These are phyloP conservation scores for Gossypium bickii DNA, from an alignment of 345 rosid species.

Conservation along the genomic window DNA sequence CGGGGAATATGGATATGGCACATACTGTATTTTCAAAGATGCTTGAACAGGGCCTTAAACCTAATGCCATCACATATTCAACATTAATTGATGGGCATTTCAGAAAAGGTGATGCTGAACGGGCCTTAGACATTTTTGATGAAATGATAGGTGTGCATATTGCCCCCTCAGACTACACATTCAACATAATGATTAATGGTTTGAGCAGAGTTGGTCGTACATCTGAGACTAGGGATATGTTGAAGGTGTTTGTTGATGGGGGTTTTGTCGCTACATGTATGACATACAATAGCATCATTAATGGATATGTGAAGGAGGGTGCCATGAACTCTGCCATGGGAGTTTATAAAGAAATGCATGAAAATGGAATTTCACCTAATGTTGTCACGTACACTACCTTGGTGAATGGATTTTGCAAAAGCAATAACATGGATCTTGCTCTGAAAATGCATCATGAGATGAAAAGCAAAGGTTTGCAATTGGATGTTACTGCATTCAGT, in stretches of 20 bases:
- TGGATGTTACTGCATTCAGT: slow-evolving; percentile 49
- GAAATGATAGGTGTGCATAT: slow-evolving; percentile 46
- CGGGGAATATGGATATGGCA: slow-evolving; percentile 46
- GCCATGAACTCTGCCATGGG: slow-evolving; percentile 43
- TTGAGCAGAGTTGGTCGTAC: slow-evolving; percentile 59
- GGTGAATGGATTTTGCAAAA: slow-evolving; percentile 61
- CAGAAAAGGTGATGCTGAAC: slow-evolving; percentile 37
- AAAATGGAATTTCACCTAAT: slow-evolving; percentile 50
- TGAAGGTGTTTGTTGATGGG: slow-evolving; percentile 40
- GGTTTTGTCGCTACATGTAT: slow-evolving; percentile 45
- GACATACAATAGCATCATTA: slow-evolving; percentile 58
- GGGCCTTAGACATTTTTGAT: slow-evolving; percentile 46
- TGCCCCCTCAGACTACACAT: slow-evolving; percentile 49
- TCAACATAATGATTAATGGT: slow-evolving; percentile 52
- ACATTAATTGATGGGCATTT: slow-evolving; percentile 63
- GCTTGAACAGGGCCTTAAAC: slow-evolving; percentile 47
- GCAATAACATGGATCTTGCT: slow-evolving; percentile 43
- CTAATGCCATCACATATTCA: slow-evolving; percentile 55
- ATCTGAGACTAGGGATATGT: slow-evolving; percentile 44
- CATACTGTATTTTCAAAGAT: slow-evolving; percentile 38
- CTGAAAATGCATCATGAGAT: slow-evolving; percentile 46
- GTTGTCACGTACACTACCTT: slow-evolving; percentile 62
- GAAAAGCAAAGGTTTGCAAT: slow-evolving; percentile 46
- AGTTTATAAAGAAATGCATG: slow-evolving; percentile 50
- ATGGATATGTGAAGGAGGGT: slow-evolving; percentile 65